A percentile compares a stretch with the other conserved stretches of the same genome.
These are phyloP conservation scores for Tricholoma hemisulphureum DNA, from an alignment of 768 basidiomycete genomes.

Conservation along the genomic window DNA sequence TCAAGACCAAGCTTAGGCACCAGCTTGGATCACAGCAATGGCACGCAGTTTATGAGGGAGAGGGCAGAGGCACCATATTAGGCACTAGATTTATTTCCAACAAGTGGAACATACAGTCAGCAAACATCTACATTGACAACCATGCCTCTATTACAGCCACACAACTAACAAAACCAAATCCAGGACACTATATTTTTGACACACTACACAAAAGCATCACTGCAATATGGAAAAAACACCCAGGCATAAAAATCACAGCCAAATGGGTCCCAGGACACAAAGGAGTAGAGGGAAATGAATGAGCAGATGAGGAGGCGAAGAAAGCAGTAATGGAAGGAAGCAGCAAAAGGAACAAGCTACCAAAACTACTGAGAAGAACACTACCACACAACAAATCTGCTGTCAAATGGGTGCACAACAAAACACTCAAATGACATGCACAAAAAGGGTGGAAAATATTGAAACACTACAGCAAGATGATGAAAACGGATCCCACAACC, in stretches of 20 bases:
- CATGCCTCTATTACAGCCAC: no score
- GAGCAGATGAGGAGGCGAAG: no score
- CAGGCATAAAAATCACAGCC: no score
- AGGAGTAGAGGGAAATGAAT: no score
- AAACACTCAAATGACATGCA: neutral
- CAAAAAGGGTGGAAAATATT: neutral
- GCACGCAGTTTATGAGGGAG: constrained; percentile 17
- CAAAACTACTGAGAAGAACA: neutral
- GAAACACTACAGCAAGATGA: neutral
- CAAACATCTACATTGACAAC: no score
- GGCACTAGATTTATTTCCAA: constrained; percentile 12
- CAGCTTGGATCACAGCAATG: constrained; percentile 7
- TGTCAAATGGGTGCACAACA: neutral
- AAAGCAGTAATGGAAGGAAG: neutral
- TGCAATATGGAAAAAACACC: neutral
- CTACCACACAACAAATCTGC: constrained; percentile 3
- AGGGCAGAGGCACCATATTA: no score
- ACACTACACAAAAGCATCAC: no score
- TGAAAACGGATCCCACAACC: no score
- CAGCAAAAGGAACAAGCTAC: neutral
- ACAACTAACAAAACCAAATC: no score
- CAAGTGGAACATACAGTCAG: no score
- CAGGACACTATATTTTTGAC: no score
- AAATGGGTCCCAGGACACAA: no score
- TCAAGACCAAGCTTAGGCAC: neutral